phyloP scores from a whole-genome alignment of 1,284 basidiomycete species.

The Cutaneotrichosporon sp. region DNA sequence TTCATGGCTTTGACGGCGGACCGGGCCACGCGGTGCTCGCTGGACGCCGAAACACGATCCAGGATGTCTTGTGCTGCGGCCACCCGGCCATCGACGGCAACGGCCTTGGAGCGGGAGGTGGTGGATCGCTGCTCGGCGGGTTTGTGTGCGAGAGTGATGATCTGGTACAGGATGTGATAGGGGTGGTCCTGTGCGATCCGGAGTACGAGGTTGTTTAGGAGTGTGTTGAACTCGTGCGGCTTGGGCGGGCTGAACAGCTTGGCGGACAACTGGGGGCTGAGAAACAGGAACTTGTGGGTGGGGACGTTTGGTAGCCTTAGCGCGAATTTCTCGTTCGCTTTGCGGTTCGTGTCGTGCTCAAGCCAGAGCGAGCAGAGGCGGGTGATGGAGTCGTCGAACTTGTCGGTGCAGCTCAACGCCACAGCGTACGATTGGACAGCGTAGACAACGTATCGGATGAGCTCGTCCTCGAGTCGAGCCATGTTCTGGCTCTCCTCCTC shows the following conservation, averaged over 20 bases:
- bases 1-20: constrained; percentile 62
- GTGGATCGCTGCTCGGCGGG: constrained; percentile 9
- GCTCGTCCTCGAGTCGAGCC: constrained; percentile 62
- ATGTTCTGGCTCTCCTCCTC: constrained; percentile 58
- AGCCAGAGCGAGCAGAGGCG: constrained; percentile 91
- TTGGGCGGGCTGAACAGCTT: constrained; percentile 64
- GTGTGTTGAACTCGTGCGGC: constrained; percentile 61
- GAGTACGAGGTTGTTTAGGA: constrained; percentile 66
- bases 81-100: constrained; percentile 56
- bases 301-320: constrained; percentile 60
- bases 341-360: constrained; percentile 58
- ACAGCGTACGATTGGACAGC: constrained; percentile 82
- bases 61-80: constrained; percentile 72
- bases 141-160: constrained; percentile 63
- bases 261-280: constrained; percentile 90
- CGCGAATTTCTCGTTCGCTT: constrained; percentile 60
- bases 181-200: constrained; percentile 88
- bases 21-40: constrained; percentile 64
- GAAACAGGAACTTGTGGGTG: constrained; percentile 83
- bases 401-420: constrained; percentile 68
- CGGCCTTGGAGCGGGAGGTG: constrained; percentile 5
- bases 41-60: constrained; percentile 65
- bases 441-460: constrained; percentile 67
- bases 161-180: constrained; percentile 88
- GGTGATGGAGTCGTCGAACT: constrained; percentile 74